phyloP scores from a whole-genome alignment of 2,329 filamentous ascomycete genomes.

The Blastomyces silverae region DNA sequence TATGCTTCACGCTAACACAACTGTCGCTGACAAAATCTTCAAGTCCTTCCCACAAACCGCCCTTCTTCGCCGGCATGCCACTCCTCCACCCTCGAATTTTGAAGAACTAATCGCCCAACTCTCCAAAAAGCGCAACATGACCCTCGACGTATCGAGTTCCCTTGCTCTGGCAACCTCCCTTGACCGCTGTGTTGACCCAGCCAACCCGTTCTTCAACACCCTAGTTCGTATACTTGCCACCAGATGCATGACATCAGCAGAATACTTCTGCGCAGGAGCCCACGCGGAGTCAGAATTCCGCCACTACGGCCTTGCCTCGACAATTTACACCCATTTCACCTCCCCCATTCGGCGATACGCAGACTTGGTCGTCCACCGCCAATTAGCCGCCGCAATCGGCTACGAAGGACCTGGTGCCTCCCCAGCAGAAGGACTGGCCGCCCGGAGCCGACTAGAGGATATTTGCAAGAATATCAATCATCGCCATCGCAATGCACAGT shows the following conservation, averaged over 20 bases:
- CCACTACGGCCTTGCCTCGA: slow-evolving; percentile 91
- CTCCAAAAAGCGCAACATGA: slow-evolving; percentile 73
- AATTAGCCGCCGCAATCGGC: slow-evolving; percentile 89
- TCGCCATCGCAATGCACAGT: slow-evolving; percentile 91
- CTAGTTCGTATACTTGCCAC: slow-evolving; percentile 95
- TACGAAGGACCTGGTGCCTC: slow-evolving; percentile 61
- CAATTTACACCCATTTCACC: slow-evolving; percentile 99
- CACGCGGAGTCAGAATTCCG: slow-evolving; percentile 91
- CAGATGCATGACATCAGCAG: slow-evolving; percentile 97
- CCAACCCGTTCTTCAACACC: slow-evolving; percentile 96
- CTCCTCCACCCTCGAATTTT: slow-evolving; percentile 92
- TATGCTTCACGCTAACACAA: slow-evolving; percentile 97
- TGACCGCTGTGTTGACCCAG: slow-evolving; percentile 70
- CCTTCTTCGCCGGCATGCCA: slow-evolving; percentile 81
- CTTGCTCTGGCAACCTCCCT: slow-evolving; percentile 90
- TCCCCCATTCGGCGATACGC: slow-evolving; percentile 95
- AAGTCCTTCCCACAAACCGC: slow-evolving; percentile 91
- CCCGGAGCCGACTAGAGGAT: slow-evolving; percentile 75
- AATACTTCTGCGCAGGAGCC: slow-evolving; percentile 94
- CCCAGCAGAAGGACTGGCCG: slow-evolving; percentile 72
- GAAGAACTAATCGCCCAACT: slow-evolving; percentile 89
- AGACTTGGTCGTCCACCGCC: slow-evolving; percentile 88
- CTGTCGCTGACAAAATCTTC: slow-evolving; percentile 84
- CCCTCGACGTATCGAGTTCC: slow-evolving; percentile 76
- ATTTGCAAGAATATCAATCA: slow-evolving; percentile 99